Evolutionary conservation across 176 grass and related monocot species (phyloP), one percentile per base, ranked within the genome.

Genomic region (Guadua angustifolia): DNA sequence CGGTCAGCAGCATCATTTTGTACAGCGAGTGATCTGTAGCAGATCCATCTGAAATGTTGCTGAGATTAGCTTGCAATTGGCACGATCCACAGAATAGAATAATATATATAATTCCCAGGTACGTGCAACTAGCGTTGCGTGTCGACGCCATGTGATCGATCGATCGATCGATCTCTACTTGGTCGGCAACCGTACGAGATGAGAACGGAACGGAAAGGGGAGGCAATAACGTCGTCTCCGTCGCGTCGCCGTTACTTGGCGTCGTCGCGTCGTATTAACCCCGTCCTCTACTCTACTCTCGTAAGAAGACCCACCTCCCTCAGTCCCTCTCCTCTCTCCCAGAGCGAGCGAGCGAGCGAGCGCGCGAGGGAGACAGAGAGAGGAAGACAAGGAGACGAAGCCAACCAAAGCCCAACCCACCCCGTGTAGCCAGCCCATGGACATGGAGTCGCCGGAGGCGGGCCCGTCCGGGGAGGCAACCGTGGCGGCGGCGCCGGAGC

Each of bases 371-470:
- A 63, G 47, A 17, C 4, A 16, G 14, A 16, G 14, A 18, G 46
- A 74, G 14, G 6, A 39, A 39, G 35, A 39, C 29, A 19, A 47
- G 16, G 73, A 71, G 42, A 35, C 3, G 66, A 10, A 9, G 36
- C 19, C 19, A 6, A 46, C 5, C 9, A 11, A 40, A 25, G 39
- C 15, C 66, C 66, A 32, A 6, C 7, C 75, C 59, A 11, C 25
- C 62, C 18, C 5, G 5, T 46, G 24, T 26, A 44, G 4, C 14
- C 11, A 24, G 3, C 13, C 2, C 52, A 0, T 1, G 39, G 45
- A 39, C 56, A 87, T 87, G 88, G 84, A 90, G 67, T 79, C 80
- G 24, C 74, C 80, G 69, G 78, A 73, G 73, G 59, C 24, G 17
- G 5, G 84, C 49, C 81, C 84, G 12, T 83, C 51, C 29, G 57